A percentile compares a stretch with the other conserved stretches of the same genome.
Conservation (phyloP, 306 rosid species). For the Quercus rubra region DNA sequence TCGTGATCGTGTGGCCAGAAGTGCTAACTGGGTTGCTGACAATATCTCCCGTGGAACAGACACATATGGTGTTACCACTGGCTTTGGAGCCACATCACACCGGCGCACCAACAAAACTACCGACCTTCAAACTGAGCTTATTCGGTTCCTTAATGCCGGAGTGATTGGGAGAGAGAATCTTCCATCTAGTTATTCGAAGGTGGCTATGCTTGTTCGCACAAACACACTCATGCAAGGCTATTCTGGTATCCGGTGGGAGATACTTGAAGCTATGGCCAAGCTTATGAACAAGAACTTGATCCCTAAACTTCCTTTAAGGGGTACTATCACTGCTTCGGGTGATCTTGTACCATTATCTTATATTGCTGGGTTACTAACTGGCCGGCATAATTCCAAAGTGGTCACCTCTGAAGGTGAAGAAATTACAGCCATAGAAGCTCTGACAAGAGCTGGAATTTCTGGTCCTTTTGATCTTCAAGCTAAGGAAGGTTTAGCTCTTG, state of each 20-base stretch:
- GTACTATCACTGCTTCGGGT: slow-evolving; percentile 40
- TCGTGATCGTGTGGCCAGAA: slow-evolving; percentile 23
- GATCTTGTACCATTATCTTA: slow-evolving; percentile 41
- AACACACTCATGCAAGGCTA: slow-evolving; percentile 42
- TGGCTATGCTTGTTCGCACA: slow-evolving; percentile 32
- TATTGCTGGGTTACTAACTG: slow-evolving; percentile 34
- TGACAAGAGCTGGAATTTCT: slow-evolving; percentile 25
- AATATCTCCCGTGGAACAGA: slow-evolving; percentile 26
- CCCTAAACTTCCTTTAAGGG: slow-evolving; percentile 32
- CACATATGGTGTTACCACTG: slow-evolving; percentile 36
- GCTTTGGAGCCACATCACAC: slow-evolving; percentile 36
- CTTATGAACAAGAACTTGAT: slow-evolving; percentile 34
- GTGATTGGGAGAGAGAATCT: slow-evolving; percentile 28
- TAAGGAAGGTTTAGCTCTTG: slow-evolving; percentile 39
- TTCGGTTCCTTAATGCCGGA: slow-evolving; percentile 37
- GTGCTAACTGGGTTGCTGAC: slow-evolving; percentile 35
- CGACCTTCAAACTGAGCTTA: slow-evolving; percentile 37
- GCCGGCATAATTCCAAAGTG: slow-evolving; percentile 35
- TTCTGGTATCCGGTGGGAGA: slow-evolving; percentile 34
- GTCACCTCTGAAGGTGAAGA: slow-evolving; percentile 12
- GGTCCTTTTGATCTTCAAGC: slow-evolving; percentile 38
- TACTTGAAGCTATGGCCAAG: slow-evolving; percentile 29
- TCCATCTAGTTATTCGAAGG: slow-evolving; percentile 26
- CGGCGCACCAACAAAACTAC: slow-evolving; percentile 24
- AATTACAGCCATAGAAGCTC: slow-evolving; percentile 27